phyloP scores from a whole-genome alignment of 192 early-diverging fungal species.

The Coemansia guatemalensis region DNA sequence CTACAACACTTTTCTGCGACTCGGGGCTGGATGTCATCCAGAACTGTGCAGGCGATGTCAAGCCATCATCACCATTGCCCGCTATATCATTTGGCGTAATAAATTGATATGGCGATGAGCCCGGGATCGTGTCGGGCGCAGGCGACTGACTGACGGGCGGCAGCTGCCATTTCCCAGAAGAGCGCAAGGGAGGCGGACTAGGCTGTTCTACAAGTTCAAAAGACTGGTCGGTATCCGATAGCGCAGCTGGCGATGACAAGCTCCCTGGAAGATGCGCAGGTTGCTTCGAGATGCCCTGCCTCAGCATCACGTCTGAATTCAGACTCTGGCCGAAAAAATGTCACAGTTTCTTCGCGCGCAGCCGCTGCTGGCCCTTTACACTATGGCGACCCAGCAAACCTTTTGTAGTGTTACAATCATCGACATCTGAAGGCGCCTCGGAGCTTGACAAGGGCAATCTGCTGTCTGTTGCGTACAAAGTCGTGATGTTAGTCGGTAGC shows the following conservation, averaged over 20 bases:
- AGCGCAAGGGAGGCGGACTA: neutral
- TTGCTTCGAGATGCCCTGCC: conserved; percentile 9
- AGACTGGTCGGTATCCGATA: conserved; percentile 10
- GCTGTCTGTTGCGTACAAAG: conserved; percentile 15
- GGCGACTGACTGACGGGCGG: neutral
- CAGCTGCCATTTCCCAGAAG: neutral
- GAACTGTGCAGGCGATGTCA: conserved; percentile 31
- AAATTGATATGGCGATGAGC: neutral
- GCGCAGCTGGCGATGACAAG: neutral
- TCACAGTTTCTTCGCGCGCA: conserved; percentile 22
- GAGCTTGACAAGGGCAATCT: neutral
- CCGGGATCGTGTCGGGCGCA: neutral
- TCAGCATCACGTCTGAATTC: conserved; percentile 23
- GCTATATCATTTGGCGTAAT: neutral
- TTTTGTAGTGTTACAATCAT: neutral
- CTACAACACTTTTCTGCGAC: conserved; percentile 25
- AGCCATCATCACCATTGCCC: neutral
- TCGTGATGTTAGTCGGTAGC: conserved; percentile 22
- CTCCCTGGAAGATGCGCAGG: neutral
- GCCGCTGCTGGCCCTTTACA: conserved; percentile 1
- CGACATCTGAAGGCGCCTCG: neutral
- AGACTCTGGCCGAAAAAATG: conserved; percentile 44
- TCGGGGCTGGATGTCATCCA: conserved; percentile 49
- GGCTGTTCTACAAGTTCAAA: conserved; percentile 28
- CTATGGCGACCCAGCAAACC: neutral